phyloP scores from a whole-genome alignment of 805 yeast species.

The Clavispora carvajalis region DNA sequence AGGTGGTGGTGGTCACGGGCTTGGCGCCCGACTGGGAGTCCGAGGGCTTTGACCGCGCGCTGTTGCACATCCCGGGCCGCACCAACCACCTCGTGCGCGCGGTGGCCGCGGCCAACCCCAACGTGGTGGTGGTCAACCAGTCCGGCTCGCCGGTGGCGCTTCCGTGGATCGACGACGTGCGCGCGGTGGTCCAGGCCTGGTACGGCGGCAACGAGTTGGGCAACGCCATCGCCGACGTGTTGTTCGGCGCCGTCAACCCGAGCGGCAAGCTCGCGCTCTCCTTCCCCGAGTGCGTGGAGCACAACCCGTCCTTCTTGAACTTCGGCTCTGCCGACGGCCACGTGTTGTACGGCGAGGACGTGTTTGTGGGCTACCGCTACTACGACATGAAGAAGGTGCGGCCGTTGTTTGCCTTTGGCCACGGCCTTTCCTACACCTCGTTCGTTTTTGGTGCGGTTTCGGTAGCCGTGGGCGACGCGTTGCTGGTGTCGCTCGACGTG shows the following conservation, averaged over 20 bases:
- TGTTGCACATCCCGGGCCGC: slow-evolving; percentile 26
- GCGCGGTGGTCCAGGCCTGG: slow-evolving; percentile 29
- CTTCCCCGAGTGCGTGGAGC: slow-evolving; percentile 19
- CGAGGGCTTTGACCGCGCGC: slow-evolving; percentile 25
- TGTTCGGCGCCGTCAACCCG: slow-evolving; percentile 29
- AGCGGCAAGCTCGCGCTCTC: slow-evolving; percentile 24
- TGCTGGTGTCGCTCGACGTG: slow-evolving; percentile 16
- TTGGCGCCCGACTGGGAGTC: slow-evolving; percentile 27
- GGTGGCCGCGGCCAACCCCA: slow-evolving; percentile 23
- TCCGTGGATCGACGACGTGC: slow-evolving; percentile 25
- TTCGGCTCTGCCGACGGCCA: slow-evolving; percentile 26
- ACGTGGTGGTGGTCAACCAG: slow-evolving; percentile 29
- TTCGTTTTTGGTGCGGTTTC: slow-evolving; percentile 15
- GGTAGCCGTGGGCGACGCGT: slow-evolving; percentile 14
- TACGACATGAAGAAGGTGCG: slow-evolving; percentile 23
- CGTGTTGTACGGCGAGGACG: slow-evolving; percentile 30
- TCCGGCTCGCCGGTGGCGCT: slow-evolving; percentile 30
- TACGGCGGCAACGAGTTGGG: slow-evolving; percentile 33
- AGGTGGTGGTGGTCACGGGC: slow-evolving; percentile 25
- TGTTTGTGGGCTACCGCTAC: slow-evolving; percentile 27
- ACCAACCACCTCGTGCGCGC: slow-evolving; percentile 23
- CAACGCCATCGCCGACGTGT: slow-evolving; percentile 27
- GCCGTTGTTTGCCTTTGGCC: slow-evolving; percentile 31
- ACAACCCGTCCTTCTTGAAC: slow-evolving; percentile 28
- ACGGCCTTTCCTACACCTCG: slow-evolving; percentile 27